Evolutionary conservation across 805 yeast genomes (phyloP), one percentile per base, ranked within the genome.

Genomic region (Huiozyma naganishii): DNA sequence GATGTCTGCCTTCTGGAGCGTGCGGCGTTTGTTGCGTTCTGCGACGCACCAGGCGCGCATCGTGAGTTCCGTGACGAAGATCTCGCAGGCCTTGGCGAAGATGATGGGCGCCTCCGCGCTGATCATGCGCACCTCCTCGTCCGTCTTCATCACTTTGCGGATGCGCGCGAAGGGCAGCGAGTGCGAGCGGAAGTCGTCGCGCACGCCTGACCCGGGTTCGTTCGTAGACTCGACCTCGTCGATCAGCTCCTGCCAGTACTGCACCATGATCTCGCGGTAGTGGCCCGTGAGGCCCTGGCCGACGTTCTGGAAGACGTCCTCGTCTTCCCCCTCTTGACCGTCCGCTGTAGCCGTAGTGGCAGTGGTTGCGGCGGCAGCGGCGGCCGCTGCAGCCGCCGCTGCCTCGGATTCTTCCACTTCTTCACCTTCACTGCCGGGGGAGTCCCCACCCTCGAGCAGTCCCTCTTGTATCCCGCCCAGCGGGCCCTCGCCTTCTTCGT

Each of bases 1-100:
- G 49, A 92, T 88, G 59, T 92, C 99, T 1, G 87, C 79, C 57
- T 88, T 84, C 62, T 92, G 99, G 46, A 92, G 68, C 5, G 99
- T 92, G 48, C 99, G 69, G 52, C 99, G 75, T 60, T 92, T 92
- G 67, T 86, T 86, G 57, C 87, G 96, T 63, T 92, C 97, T 3
- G 97, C 96, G 55, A 89, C 96, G 48, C 92, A 87, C 98, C 98
- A 92, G 6, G 98, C 97, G 46, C 99, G 73, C 96, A 92, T 89
- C 10, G 99, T 89, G 44, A 92, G 69, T 62, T 92, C 99, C 0
- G 98, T 89, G 53, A 92, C 90, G 65, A 92, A 92, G 32, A 92
- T 80, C 61, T 92, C 99, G 65, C 98, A 92, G 1, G 97, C 97
- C 63, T 92, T 92, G 39, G 98, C 97, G 68, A 92, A 92, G 47